Evolutionary conservation across 345 rosid species (phyloP), one percentile per base, ranked within the genome.

Genomic region (Linum tenue): DNA sequence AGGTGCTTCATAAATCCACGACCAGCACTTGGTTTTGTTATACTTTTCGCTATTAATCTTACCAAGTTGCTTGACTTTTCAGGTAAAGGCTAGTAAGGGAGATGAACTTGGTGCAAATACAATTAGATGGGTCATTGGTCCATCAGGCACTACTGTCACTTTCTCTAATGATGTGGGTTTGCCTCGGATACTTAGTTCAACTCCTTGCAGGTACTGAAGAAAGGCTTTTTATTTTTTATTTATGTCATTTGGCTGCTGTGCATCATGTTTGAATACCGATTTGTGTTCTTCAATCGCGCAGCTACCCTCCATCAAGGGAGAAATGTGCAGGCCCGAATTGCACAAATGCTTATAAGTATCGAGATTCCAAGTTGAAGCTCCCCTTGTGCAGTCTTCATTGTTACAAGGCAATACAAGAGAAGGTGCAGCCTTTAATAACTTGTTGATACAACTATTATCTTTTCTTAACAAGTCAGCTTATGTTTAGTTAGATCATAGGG

Each of bases 181-280:
- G 64, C 74, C 74, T 4, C 14, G 41, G 17, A 65, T 74, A 56
- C 69, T 74, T 59, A 65, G 57, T 65, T 80, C 91, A 0, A 67
- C 22, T 3, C 74, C 86, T 15, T 43, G 76, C 75, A 75, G 88
- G 95, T 88, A 76, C 42, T 67, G n/a, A 36, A 9, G 55, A 58
- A 3, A 5, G 40, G 22, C 65, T 8, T 36, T 60, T n/a, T 63
- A 12, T 38, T 59, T 9, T 57, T 57, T 44, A 3, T 12, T 14
- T 51, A 37, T 9, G 9, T 37, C 17, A 15, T 17, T 65, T 10
- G 35, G 9, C 35, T 40, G 12, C 36, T 39, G 40, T 5, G 12
- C 37, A 1, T 7, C 16, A 16, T 38, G 42, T 15, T 39, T 62
- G n/a, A 56, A 36, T 55, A 44, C 58, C 56, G 31, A 55, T 2